Conservation (phyloP, 306 rosid genomes). For the Hippophae tibetana region DNA sequence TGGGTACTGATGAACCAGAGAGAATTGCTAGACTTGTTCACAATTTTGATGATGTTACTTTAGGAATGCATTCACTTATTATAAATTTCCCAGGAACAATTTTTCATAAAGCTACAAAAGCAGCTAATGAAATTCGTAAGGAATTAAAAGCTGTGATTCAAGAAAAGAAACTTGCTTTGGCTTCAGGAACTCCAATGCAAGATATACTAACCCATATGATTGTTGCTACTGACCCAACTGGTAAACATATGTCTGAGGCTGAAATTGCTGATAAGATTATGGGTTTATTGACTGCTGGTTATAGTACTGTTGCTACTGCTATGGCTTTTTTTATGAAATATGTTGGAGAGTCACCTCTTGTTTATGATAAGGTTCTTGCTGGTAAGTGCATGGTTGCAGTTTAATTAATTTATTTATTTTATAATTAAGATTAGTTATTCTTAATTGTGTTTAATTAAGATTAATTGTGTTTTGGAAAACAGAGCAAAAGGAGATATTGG, state of each 20-base stretch:
- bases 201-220: constrained; percentile 45
- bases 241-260: constrained; percentile 52
- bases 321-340: constrained; percentile 63
- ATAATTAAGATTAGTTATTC: background rate
- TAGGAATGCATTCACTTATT: constrained; percentile 42
- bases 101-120: constrained; percentile 33
- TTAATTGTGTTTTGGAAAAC: background rate
- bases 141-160: constrained; percentile 32
- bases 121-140: constrained; percentile 33
- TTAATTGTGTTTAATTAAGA: too few species aligned
- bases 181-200: constrained; percentile 34
- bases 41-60: constrained; percentile 30
- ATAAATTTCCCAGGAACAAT: constrained; percentile 42
- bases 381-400: constrained; percentile 18
- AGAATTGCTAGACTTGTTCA: constrained; percentile 21
- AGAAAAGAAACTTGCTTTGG: constrained; percentile 48
- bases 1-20: constrained; percentile 33
- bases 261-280: constrained; percentile 46
- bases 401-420: background rate
- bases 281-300: constrained; percentile 54
- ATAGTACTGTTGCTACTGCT: constrained; percentile 38
- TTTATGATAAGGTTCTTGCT: constrained; percentile 41
- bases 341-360: constrained; percentile 43
- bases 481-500: constrained; percentile 29
- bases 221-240: constrained; percentile 35